Percentiles rank a stretch among this genome's conserved stretches.
Conservation (phyloP, 345 rosid species). For the Euphorbia tirucalli region DNA sequence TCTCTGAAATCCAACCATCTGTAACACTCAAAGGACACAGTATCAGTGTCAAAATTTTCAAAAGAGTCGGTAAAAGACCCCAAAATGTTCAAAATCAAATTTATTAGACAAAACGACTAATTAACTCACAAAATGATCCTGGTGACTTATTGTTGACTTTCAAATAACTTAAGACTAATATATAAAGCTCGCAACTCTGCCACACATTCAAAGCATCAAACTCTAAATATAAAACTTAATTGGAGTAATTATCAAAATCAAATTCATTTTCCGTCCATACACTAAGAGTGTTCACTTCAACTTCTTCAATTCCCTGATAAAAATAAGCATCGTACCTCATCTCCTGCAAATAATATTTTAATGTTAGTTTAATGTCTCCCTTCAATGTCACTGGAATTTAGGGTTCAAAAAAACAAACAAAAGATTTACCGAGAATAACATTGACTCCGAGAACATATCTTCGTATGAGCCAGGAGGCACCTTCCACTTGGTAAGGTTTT, state of each 20-base stretch:
- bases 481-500: constrained; percentile 80
- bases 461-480: constrained; percentile 73
- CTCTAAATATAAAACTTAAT: background rate
- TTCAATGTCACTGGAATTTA: background rate
- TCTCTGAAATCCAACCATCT: constrained; percentile 83
- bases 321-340: constrained; percentile 45
- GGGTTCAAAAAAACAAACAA: background rate
- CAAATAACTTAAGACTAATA: constrained; percentile 71
- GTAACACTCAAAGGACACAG: constrained; percentile 84
- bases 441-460: constrained; percentile 70
- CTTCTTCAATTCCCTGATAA: background rate
- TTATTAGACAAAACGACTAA: constrained; percentile 18
- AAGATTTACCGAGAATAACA: constrained; percentile 55
- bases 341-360: constrained; percentile 56
- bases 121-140: constrained; percentile 74
- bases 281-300: too few species aligned
- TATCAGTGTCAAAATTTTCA: constrained; percentile 48
- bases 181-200: constrained; percentile 88
- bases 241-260: background rate
- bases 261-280: too few species aligned
- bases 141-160: constrained; percentile 43
- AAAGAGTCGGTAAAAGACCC: background rate
- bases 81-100: too few species aligned
- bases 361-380: background rate
- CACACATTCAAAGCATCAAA: constrained; percentile 11